Conservation (phyloP, 345 rosid species). For the Acer saccharum region DNA sequence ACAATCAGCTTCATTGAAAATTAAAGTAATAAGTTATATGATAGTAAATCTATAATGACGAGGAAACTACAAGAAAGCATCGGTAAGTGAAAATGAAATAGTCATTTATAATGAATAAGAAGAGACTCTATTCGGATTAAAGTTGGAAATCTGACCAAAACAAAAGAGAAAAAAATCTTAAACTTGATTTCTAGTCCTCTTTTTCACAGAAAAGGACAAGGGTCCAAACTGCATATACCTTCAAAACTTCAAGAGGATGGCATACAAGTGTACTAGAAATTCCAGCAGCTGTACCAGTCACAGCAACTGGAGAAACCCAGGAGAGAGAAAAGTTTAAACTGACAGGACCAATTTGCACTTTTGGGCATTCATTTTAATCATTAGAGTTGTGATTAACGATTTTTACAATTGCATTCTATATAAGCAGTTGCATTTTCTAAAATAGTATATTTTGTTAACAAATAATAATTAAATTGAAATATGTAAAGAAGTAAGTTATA, state of each 20-base stretch:
- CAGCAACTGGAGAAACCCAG: constrained; percentile 93
- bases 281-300: constrained; percentile 97
- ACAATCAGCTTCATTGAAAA: constrained; percentile 12
- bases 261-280: constrained; percentile 85
- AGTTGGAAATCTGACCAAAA: too few relatives aligned
- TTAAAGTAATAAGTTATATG: too few relatives aligned
- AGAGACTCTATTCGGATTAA: background rate
- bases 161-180: background rate
- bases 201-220: background rate
- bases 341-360: constrained; percentile 63
- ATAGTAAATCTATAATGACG: constrained; percentile 1
- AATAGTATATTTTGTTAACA: too few relatives aligned
- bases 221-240: constrained; percentile 45
- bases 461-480: too few relatives aligned
- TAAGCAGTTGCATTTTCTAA: too few relatives aligned
- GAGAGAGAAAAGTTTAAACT: constrained; percentile 62
- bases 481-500: too few relatives aligned
- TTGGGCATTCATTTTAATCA: constrained; percentile 37
- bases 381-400: too few relatives aligned
- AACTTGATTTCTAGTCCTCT: background rate
- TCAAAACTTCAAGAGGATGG: constrained; percentile 98
- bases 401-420: too few relatives aligned
- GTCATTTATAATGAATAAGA: background rate
- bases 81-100: background rate
- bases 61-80: background rate